phyloP scores from a whole-genome alignment of 208 protist species.

The Strigomonas culicis region DNA sequence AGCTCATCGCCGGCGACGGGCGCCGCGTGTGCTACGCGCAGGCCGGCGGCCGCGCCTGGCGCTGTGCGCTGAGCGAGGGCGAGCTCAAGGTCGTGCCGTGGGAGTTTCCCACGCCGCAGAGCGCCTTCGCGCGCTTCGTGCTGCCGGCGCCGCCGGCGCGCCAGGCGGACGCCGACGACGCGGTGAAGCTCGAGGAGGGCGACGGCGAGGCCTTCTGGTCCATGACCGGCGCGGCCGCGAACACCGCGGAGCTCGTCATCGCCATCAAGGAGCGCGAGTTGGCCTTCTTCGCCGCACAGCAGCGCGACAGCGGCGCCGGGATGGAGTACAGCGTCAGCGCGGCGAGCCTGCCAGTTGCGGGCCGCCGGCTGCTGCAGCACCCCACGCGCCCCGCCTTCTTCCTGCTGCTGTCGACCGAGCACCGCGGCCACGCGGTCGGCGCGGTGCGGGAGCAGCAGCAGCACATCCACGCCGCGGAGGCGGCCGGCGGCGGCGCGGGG shows the following conservation, averaged over 20 bases:
- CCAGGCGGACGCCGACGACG: constrained; percentile 12
- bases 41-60: constrained; percentile 63
- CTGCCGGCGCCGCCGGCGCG: constrained; percentile 15
- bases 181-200: constrained; percentile 16
- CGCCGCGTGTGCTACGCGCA: constrained; percentile 68
- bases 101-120: constrained; percentile 56
- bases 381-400: constrained; percentile 57
- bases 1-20: constrained; percentile 66
- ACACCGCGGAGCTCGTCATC: constrained; percentile 58
- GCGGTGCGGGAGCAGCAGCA: constrained; percentile 28
- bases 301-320: constrained; percentile 25
- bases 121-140: constrained; percentile 56
- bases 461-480: constrained; percentile 1
- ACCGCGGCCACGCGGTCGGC: constrained; percentile 46
- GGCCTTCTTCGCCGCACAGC: constrained; percentile 52
- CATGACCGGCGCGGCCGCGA: not conserved
- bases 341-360: constrained; percentile 54
- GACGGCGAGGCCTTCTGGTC: not conserved
- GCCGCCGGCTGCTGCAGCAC: constrained; percentile 61
- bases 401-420: constrained; percentile 55
- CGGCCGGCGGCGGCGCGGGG: not conserved
- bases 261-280: constrained; percentile 54
- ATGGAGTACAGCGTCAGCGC: constrained; percentile 73
- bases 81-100: constrained; percentile 63
- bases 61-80: constrained; percentile 54